Evolutionary conservation across 139 green algal genomes (phyloP).

Genomic region (Closterium sp.): DNA sequence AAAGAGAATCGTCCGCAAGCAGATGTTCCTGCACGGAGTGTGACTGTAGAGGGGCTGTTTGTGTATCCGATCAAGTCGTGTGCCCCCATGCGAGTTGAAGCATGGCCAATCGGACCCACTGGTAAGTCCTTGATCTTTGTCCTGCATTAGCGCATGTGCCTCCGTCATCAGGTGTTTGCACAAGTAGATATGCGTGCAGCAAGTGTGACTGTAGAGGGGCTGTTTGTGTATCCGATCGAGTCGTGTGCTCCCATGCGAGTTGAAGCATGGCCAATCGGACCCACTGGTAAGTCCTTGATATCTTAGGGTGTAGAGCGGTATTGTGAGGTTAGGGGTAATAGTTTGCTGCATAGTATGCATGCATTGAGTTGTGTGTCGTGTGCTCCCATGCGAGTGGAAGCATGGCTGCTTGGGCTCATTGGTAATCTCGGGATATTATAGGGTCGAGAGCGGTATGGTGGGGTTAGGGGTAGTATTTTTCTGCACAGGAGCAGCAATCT

Average conservation of each 20-base stretch:
- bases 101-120: constrained; percentile 64
- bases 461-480: no score
- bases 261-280: constrained; percentile 60
- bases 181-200: no score
- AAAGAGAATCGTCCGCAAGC: no score
- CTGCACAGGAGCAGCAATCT: no score
- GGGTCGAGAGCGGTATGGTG: no score
- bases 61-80: constrained; percentile 94
- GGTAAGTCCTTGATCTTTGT: constrained; percentile 48
- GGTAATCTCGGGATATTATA: neutral
- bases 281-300: constrained; percentile 46
- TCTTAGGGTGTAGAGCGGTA: no score
- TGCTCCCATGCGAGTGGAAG: neutral
- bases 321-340: no score
- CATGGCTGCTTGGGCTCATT: neutral
- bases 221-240: constrained; percentile 88
- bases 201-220: constrained; percentile 24
- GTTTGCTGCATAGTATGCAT: no score
- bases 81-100: constrained; percentile 14
- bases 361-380: constrained; percentile 60
- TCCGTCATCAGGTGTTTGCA: no score
- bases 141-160: no score
- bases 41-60: constrained; percentile 37
- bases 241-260: constrained; percentile 61
- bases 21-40: no score